Conservation (phyloP, 1,284 basidiomycete species). For the Phylloporus sp. region DNA sequence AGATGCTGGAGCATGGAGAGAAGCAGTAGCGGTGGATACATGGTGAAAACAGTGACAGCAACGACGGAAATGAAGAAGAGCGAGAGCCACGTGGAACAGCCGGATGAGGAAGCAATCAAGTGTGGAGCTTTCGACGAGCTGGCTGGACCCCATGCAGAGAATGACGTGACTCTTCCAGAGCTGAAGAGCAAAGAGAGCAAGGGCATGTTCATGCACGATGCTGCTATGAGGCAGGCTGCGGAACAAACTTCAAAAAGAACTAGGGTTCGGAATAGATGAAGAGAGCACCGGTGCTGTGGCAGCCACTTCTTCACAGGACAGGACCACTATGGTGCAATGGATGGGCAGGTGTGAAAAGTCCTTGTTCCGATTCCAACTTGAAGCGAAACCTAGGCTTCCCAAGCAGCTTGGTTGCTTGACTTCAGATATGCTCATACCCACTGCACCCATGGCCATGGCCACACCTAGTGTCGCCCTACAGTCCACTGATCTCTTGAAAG, state of each 20-base stretch:
- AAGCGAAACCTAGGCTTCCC: conserved; percentile 25
- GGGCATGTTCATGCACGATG: conserved; percentile 95
- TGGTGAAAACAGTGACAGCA: conserved; percentile 53
- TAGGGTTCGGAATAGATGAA: conserved; percentile 49
- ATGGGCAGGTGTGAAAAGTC: conserved; percentile 69
- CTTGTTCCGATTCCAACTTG: conserved; percentile 58
- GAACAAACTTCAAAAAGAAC: conserved; percentile 72
- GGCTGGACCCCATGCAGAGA: conserved; percentile 43
- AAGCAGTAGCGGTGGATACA: conserved; percentile 72
- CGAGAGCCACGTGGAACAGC: conserved; percentile 47
- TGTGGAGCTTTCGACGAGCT: conserved; percentile 78
- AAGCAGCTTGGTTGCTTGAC: conserved; percentile 50
- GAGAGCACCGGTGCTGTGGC: conserved; percentile 41
- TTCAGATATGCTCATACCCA: too few species aligned
- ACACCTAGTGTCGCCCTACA: conserved; percentile 71
- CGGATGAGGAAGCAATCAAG: conserved; percentile 58
- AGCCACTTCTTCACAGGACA: conserved; percentile 28
- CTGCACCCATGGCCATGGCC: too few species aligned
- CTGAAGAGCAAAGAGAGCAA: conserved; percentile 70
- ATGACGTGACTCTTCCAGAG: conserved; percentile 37
- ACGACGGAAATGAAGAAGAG: conserved; percentile 53
- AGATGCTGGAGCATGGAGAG: conserved; percentile 80
- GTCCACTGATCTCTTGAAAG: conserved; percentile 56
- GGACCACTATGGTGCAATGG: conserved; percentile 49
- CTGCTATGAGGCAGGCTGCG: conserved; percentile 68